Evolutionary conservation across 192 early-diverging fungal genomes (phyloP), one percentile per base, ranked within the genome.

Genomic region (Tieghemiomyces parasiticus): DNA sequence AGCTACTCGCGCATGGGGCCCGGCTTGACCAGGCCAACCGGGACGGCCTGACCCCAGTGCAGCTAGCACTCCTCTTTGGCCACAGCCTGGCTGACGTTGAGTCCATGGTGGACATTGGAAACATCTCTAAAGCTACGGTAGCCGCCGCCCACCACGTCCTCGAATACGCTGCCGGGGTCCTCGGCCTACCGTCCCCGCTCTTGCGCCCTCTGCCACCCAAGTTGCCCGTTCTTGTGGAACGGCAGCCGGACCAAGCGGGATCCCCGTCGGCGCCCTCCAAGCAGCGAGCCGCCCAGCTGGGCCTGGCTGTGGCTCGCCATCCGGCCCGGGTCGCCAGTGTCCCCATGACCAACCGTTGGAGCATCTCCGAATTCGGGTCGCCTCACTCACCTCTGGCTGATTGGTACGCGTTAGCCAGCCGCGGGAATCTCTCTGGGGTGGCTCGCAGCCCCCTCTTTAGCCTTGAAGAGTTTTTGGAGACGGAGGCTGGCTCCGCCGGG

Each of bases 31-130:
- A 8, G 9, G 4, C 31, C 1, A 56, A 56, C 24, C 13, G 13
- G 9, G 16, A 34, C 30, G 54, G 54, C 19, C 20, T 33, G 1
- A 56, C 54, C 16, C 54, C 54, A 13, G 9, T 56, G 54, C 54
- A 56, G 54, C 34, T 56, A 31, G 54, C 54, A 1, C 19, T 56
- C 31, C 54, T 56, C 13, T 56, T 56, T 33, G 54, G 54, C 16
- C 54, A 56, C 16, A 35, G 54, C 20, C 29, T 56, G 54, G 54
- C 54, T 4, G 54, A 56, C 33, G 34, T 56, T 34, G 32, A 56
- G 32, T 29, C 54, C 6, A 33, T 56, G 54, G 24, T 56, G 32
- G 54, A 56, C 14, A 33, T 56, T 29, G 13, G 14, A 2, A 26
- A 56, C 20, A 16, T 56, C 1, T 33, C 54, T 31, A 29, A 29